Base-by-base conservation (phyloP, 1,284 basidiomycete species). In the Sporisorium iseilematis-ciliati region DNA sequence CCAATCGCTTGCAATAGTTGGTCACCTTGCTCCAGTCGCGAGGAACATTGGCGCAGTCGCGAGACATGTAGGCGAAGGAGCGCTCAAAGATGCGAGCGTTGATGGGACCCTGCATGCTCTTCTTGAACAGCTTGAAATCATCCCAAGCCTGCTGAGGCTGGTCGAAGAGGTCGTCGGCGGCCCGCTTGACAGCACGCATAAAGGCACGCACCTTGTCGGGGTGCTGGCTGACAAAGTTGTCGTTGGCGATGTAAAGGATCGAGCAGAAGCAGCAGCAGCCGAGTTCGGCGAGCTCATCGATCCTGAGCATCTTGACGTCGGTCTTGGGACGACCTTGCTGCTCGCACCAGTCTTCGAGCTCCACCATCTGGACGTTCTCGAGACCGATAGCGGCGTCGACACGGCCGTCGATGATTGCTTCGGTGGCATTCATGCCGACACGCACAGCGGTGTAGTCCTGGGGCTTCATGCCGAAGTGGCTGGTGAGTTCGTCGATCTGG, bases 221-320 rank as follows among this genome's bases (percentile, higher is more conserved):
- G 65, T 85, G 67, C 25, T 63, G 62, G n/a, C 57, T 57, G 65
- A 86, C 67, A 70, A 83, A 85, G 45, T 61, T 38, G 49, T 75
- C 69, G 56, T 82, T 82, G 54, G 71, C 81, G 26, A 82, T 81
- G 65, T 78, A 80, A 35, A 82, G 70, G 65, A 82, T 81, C 2
- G 81, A 83, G 78, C 85, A 86, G 79, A 86, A 86, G 75, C 84
- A 85, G 69, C 85, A 86, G 78, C 84, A 85, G 46, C 85, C 84
- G 3, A 86, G 75, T 63, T 82, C 79, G 40, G 85, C 85, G 8
- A 86, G 78, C 80, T 83, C 78, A 78, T 86, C 77, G 82, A 86
- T 73, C 74, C 79, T 76, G 26, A 86, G 78, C 84, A 86, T 86
- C 65, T 86, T 82, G 68, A 86, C 86, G 62, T 86, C 86, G 16